Base-by-base conservation (phyloP, 495 filamentous ascomycete species). In the Neurospora sp. region DNA sequence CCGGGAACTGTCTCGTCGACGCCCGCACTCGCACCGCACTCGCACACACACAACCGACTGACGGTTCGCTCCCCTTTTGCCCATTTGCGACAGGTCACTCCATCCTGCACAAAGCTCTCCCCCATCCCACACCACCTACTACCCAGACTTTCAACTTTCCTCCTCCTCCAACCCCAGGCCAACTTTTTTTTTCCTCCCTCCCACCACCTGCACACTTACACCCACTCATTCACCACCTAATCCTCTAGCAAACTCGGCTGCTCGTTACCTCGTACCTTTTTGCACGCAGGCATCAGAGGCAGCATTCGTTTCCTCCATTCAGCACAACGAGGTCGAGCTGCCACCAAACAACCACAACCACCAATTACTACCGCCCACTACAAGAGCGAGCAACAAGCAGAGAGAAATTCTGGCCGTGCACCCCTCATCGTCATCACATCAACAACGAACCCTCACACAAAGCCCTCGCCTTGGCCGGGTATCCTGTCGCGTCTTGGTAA, bases 101-200 rank as follows among this genome's bases (percentile, higher is more conserved):
- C 62, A 75, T 40, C 69, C 75, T 62, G 62, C 75, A 72, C 75
- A 72, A 77, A 74, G 74, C 76, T 73, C 70, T 71, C 73, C 73
- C 75, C 72, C 76, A 77, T 72, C 77, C 77, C 74, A 75, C 76
- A 74, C 76, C 72, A 76, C n/a, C n/a, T n/a, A n/a, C 76, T 27
- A 60, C 20, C 46, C 49, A 60, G 49, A 14, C 49, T 27, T 27
- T 60, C 20, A 60, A 60, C 49, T 60, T 60, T 60, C 76, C 54
- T 77, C 78, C 73, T 79, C 75, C 76, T 76, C 79, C 77, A 79
- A 79, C 77, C 80, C 78, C 79, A 76, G 79, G 76, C 74, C 20
- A 54, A 14, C 49, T 7, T 60, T 78, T 79, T 77, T 75, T 78
- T 75, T 72, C 69, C 71, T 74, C 37, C 78, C 76, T 60, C 23